These are phyloP conservation scores for Grifola frondosa DNA, from an alignment of 1,284 basidiomycete genomes.

Conservation along the genomic window DNA sequence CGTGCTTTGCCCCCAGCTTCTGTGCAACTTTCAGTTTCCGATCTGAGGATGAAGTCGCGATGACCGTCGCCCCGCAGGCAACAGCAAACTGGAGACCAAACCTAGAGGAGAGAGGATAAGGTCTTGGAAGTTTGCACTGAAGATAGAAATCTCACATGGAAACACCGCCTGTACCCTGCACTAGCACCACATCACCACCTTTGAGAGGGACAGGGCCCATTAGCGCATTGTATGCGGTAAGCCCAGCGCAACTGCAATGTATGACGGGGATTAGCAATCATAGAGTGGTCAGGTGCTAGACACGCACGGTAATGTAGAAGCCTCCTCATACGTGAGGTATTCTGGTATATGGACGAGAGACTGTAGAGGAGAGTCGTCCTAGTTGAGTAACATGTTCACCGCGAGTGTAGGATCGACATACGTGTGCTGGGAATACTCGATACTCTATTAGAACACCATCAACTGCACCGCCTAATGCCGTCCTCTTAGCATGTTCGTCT, in stretches of 20 bases:
- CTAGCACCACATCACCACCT: slow-evolving; percentile 31
- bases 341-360: slow-evolving; percentile 33
- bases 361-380: slow-evolving; percentile 6
- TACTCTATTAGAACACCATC: slow-evolving; percentile 61
- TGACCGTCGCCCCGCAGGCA: slow-evolving; percentile 37
- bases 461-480: slow-evolving; percentile 46
- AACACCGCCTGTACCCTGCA: slow-evolving; percentile 40
- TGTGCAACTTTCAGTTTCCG: slow-evolving; percentile 36
- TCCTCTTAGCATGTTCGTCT: slow-evolving; percentile 23
- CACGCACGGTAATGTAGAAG: slow-evolving; percentile 26
- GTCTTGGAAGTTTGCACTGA: too few species aligned
- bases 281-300: not conserved
- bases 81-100: slow-evolving; percentile 37
- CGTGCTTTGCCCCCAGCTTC: slow-evolving; percentile 31
- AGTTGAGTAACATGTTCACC: slow-evolving; percentile 32
- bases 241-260: slow-evolving; percentile 28
- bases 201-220: slow-evolving; percentile 32
- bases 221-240: slow-evolving; percentile 42
- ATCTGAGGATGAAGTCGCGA: slow-evolving; percentile 42
- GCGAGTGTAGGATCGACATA: slow-evolving; percentile 44
- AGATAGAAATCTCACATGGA: too few species aligned
- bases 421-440: slow-evolving; percentile 26
- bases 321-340: slow-evolving; percentile 37
- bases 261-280: not conserved
- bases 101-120: too few species aligned